A percentile compares a stretch with the other conserved stretches of the same genome.
phyloP scores from a whole-genome alignment of 495 filamentous ascomycete genomes.

The Penicillium turbatum region DNA sequence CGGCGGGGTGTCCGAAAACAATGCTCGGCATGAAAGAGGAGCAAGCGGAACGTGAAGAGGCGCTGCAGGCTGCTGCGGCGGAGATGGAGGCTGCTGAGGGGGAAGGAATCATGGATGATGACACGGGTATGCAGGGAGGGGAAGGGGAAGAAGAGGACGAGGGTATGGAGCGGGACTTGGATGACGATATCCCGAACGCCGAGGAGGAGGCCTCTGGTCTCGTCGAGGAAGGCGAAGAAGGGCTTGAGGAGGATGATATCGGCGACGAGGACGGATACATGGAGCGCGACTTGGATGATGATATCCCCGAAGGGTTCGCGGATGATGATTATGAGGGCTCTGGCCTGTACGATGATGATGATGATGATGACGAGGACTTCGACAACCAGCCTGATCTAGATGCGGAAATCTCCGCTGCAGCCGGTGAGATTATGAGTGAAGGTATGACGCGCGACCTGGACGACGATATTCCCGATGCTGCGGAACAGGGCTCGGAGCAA shows the following conservation, averaged over 20 bases:
- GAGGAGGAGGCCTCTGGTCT: slow-evolving; percentile 37
- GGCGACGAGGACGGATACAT: slow-evolving; percentile 41
- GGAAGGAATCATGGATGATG: slow-evolving; percentile 41
- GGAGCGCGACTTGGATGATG: slow-evolving; percentile 49
- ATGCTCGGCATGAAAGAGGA: slow-evolving; percentile 74
- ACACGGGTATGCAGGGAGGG: slow-evolving; percentile 20
- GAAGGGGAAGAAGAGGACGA: slow-evolving; percentile 31
- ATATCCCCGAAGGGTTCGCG: slow-evolving; percentile 47
- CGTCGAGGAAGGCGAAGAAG: slow-evolving; percentile 42
- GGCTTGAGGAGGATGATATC: slow-evolving; percentile 34
- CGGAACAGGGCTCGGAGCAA: slow-evolving; percentile 27
- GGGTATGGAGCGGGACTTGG: slow-evolving; percentile 45
- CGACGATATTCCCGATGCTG: slow-evolving; percentile 43
- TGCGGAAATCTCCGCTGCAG: slow-evolving; percentile 39
- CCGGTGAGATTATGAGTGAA: slow-evolving; percentile 27
- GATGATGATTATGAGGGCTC: slow-evolving; percentile 44
- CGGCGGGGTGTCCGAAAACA: slow-evolving; percentile 71
- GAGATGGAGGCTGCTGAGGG: slow-evolving; percentile 62
- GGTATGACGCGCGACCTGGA: slow-evolving; percentile 35
- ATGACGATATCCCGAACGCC: slow-evolving; percentile 47
- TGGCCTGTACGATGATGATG: slow-evolving; percentile 32
- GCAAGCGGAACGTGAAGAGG: slow-evolving; percentile 72
- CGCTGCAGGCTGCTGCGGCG: slow-evolving; percentile 63
- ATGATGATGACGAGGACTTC: slow-evolving; percentile 31
- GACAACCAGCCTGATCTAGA: slow-evolving; percentile 44